Base-by-base conservation (phyloP, 148 eudicot species). In the Mesembryanthemum crystallinum region DNA sequence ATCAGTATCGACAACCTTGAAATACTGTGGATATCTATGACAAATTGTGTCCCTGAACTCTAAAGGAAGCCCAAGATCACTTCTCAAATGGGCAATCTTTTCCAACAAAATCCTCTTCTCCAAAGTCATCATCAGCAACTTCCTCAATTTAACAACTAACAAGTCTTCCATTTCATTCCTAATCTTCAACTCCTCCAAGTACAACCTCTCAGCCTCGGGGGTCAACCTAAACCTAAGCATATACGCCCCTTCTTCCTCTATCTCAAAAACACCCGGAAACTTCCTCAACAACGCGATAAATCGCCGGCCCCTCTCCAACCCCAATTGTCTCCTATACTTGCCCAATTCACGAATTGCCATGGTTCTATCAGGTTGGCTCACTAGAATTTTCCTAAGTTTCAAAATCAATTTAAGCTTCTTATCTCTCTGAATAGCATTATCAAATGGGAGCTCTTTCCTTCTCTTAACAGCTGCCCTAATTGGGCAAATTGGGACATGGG, bases 1-100 rank as follows among this genome's bases (percentile, higher is more conserved):
- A 20, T 81, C 98, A 60, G 98, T 92, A 17, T 54, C 13, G 18
- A 91, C 93, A 79, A 92, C 92, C 86, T 78, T 89, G 52, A 91
- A 96, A 76, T 96, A 96, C 77, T 96, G 98, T 1, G 99, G 99
- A 76, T 96, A 96, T 21, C 99, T 84, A 29, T 77, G 90, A 73
- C 99, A 96, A 64, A 96, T 91, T 0, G 98, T 92, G 77, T 96
- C 94, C 5, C 92, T 87, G 72, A 92, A 96, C 64, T 92, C 98
- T 62, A 83, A 49, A 47, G 99, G 99, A 68, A 96, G 89, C 74
- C 99, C 99, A 3, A 96, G 80, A 85, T 96, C 99, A 78, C 85
- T 85, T 84, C 67, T 96, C 86, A 96, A 85, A 78, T 92, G 99
- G 15, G 86, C 85, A 73, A 96, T 92, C 82, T 96, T 96, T 63